phyloP scores from a whole-genome alignment of 148 eudicot species.

The Gaultheria prostrata region DNA sequence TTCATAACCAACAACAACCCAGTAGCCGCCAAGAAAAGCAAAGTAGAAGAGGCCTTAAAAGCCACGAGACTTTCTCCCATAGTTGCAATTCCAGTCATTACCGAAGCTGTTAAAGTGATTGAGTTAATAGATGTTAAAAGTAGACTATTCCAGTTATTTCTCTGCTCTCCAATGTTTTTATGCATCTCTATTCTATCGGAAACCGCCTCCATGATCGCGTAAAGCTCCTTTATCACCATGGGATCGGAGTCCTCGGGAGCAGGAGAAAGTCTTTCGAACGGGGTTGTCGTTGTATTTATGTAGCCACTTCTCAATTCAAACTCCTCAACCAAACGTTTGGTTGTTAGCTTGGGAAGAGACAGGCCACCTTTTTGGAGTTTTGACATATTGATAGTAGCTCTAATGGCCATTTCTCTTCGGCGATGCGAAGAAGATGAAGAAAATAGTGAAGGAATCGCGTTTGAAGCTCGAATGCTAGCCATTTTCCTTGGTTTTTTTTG shows the following conservation, averaged over 20 bases:
- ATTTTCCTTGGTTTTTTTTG: background rate
- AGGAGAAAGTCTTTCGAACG: background rate
- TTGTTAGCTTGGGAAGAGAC: background rate
- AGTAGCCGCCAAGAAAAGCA: constrained; percentile 44
- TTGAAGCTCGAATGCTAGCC: background rate
- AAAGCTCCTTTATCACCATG: constrained; percentile 15
- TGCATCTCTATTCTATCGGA: constrained; percentile 46
- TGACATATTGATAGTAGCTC: background rate
- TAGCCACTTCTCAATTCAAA: background rate
- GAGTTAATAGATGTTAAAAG: constrained; percentile 54
- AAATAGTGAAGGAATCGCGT: too few species aligned
- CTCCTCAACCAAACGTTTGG: background rate
- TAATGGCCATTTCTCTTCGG: background rate
- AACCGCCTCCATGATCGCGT: constrained; percentile 29
- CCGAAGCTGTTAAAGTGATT: constrained; percentile 58
- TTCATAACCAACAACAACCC: constrained; percentile 49
- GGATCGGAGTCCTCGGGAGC: background rate
- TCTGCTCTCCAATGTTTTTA: constrained; percentile 34
- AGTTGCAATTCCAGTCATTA: constrained; percentile 46
- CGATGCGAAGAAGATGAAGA: background rate
- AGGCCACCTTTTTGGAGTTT: background rate
- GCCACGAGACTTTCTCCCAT: constrained; percentile 4
- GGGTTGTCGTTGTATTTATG: background rate
- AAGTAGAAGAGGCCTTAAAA: constrained; percentile 41
- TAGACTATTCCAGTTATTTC: constrained; percentile 59